phyloP scores from a whole-genome alignment of 768 basidiomycete species.

The Auricularia cornea region DNA sequence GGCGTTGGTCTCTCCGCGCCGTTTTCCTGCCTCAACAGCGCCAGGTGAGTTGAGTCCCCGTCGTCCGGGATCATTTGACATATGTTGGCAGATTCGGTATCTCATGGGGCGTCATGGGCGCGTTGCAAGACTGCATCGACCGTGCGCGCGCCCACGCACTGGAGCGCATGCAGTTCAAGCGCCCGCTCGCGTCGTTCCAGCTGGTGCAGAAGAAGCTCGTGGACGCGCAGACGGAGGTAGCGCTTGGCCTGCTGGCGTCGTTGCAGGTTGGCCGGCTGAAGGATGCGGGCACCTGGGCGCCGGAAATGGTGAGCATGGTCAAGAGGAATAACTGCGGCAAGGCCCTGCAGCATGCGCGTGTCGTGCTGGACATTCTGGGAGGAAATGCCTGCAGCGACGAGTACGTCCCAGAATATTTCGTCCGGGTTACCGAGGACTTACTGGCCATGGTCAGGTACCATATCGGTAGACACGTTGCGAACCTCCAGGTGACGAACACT shows the following conservation, averaged over 20 bases:
- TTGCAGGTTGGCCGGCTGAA: conserved; percentile 77
- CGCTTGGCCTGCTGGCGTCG: conserved; percentile 67
- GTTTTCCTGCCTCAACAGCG: conserved; percentile 89
- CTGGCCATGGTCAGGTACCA: conserved; percentile 53
- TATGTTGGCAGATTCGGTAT: conserved; percentile 57
- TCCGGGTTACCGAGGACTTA: not conserved
- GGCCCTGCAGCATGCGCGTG: conserved; percentile 73
- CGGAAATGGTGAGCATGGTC: conserved; percentile 92
- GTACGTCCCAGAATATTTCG: conserved; percentile 35
- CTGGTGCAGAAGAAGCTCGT: conserved; percentile 97
- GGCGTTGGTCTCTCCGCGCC: conserved; percentile 72
- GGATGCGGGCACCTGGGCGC: conserved; percentile 53
- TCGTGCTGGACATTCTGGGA: conserved; percentile 82
- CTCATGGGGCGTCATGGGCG: conserved; percentile 93
- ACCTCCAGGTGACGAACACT: conserved; percentile 92
- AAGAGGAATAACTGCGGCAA: conserved; percentile 97
- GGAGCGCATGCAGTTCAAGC: conserved; percentile 82
- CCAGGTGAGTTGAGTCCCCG: conserved; percentile 35
- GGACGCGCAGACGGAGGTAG: conserved; percentile 82
- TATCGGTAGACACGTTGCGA: conserved; percentile 89
- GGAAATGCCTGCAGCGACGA: conserved; percentile 93
- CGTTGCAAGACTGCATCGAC: conserved; percentile 82
- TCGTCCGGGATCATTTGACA: not conserved
- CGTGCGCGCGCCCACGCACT: conserved; percentile 77
- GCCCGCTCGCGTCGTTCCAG: conserved; percentile 90